Evolutionary conservation across 2,329 filamentous ascomycete genomes (phyloP).

Genomic region (Diplodia scrobiculata): DNA sequence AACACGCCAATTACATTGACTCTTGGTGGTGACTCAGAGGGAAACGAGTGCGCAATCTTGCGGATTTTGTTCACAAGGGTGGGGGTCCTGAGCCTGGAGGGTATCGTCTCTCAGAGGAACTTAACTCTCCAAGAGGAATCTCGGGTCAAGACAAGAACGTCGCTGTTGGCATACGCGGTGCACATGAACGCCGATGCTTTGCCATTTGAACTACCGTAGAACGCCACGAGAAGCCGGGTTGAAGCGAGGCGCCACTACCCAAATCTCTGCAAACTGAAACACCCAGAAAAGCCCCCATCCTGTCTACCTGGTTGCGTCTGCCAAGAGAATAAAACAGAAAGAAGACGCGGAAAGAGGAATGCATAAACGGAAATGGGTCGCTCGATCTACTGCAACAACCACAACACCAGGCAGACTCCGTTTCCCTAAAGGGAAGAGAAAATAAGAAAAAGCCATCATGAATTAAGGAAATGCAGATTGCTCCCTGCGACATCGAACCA

Average conservation of each 20-base stretch:
- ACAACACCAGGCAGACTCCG: slow-evolving; percentile 25
- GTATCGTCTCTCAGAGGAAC: neutral
- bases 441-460: slow-evolving; percentile 24
- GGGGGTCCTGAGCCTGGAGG: neutral
- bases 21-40: neutral
- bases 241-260: neutral
- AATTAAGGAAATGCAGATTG: slow-evolving; percentile 22
- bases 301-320: slow-evolving; percentile 30
- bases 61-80: neutral
- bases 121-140: neutral
- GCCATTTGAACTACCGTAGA: slow-evolving; percentile 18
- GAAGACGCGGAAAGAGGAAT: slow-evolving; percentile 17
- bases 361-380: slow-evolving; percentile 21
- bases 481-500: neutral
- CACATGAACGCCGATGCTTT: slow-evolving; percentile 4
- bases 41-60: neutral
- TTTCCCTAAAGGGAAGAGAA: slow-evolving; percentile 1
- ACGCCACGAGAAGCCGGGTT: slow-evolving; percentile 2
- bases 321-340: slow-evolving; percentile 25
- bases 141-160: neutral
- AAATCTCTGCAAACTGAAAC: neutral
- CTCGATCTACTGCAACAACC: slow-evolving; percentile 25
- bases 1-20: neutral
- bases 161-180: neutral
- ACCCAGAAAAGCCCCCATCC: slow-evolving; percentile 21